A percentile compares a stretch with the other conserved stretches of the same genome.
phyloP scores from a whole-genome alignment of 805 yeast genomes.

The Hanseniaspora pseudoguilliermondii region DNA sequence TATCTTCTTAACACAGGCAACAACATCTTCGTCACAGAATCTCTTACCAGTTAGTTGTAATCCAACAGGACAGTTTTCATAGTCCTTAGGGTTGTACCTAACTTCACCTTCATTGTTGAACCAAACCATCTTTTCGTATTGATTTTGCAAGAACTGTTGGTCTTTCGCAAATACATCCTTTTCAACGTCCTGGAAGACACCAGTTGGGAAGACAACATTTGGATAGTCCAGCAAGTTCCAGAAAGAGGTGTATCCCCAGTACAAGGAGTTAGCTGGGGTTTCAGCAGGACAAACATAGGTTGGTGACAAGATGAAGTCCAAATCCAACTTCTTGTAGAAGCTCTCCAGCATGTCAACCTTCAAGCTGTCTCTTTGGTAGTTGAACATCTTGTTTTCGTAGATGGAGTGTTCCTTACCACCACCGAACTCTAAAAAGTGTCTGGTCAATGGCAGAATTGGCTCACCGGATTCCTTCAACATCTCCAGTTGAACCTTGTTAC shows the following conservation, averaged over 20 bases:
- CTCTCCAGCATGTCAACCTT: slow-evolving; percentile 33
- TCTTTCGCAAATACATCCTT: slow-evolving; percentile 33
- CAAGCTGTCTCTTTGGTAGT: slow-evolving; percentile 42
- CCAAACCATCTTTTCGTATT: slow-evolving; percentile 21
- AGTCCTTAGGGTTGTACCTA: slow-evolving; percentile 27
- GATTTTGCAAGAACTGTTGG: slow-evolving; percentile 16
- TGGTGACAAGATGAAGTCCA: slow-evolving; percentile 59
- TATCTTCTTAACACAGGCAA: slow-evolving; percentile 35
- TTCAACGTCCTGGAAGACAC: slow-evolving; percentile 43
- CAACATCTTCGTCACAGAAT: slow-evolving; percentile 37
- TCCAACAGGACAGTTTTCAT: slow-evolving; percentile 37
- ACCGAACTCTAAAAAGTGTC: slow-evolving; percentile 48
- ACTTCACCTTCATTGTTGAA: slow-evolving; percentile 16
- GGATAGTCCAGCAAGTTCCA: slow-evolving; percentile 66
- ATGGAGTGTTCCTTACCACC: slow-evolving; percentile 39
- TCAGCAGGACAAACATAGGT: slow-evolving; percentile 64
- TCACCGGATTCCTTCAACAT: slow-evolving; percentile 52
- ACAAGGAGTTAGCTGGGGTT: slow-evolving; percentile 44
- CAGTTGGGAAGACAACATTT: slow-evolving; percentile 50
- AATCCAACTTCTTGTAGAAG: slow-evolving; percentile 15
- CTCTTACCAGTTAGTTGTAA: slow-evolving; percentile 40
- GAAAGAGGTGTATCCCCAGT: slow-evolving; percentile 71
- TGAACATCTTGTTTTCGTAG: slow-evolving; percentile 44
- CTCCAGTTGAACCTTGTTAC: slow-evolving; percentile 44
- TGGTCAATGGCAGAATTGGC: slow-evolving; percentile 51